Evolutionary conservation across 345 rosid genomes (phyloP), one percentile per base, ranked within the genome.

Genomic region (Pistacia integerrima): DNA sequence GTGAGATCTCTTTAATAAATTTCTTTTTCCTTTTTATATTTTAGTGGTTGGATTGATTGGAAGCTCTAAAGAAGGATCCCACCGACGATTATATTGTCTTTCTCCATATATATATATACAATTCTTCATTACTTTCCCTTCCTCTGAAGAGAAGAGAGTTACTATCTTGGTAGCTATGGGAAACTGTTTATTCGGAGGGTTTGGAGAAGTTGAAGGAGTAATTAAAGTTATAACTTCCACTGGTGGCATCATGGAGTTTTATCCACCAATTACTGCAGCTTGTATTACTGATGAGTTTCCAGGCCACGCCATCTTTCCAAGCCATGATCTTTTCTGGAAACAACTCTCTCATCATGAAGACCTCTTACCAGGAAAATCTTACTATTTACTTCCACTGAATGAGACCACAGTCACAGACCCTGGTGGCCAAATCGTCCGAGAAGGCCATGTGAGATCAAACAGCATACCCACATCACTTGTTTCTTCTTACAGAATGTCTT

Each of bases 101-200:
- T 62, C 12, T 64, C 60, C 1, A 25, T 13, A 12, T 14, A 28
- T 13, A 22, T n/a, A 20, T 16, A 17, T 1, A 59, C 4, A 58
- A 61, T 18, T 60, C 14, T 64, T 30, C 46, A 41, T 41, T 17
- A 8, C n/a, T 13, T 46, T 67, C 33, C 9, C 20, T 38, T 11
- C 17, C 67, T 49, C 25, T 18, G 38, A 33, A 72, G 65, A 35
- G 9, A 33, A 17, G 30, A 11, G 12, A 62, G 13, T 1, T 61
- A 48, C 2, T 13, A 4, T 2, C n/a, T 16, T 35, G 10, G 5
- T 35, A 36, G 20, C 30, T 59, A 91, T 94, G 98, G 95, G 97
- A 12, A 93, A 93, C 78, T 93, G 98, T 82, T 74, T 94, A 58
- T 84, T 93, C 60, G 97, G 95, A 81, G 97, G 90, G 67, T 72